Percentiles rank a stretch among this genome's conserved stretches.
phyloP scores from a whole-genome alignment of 1,139 yeast genomes.

The Citeromyces siamensis region DNA sequence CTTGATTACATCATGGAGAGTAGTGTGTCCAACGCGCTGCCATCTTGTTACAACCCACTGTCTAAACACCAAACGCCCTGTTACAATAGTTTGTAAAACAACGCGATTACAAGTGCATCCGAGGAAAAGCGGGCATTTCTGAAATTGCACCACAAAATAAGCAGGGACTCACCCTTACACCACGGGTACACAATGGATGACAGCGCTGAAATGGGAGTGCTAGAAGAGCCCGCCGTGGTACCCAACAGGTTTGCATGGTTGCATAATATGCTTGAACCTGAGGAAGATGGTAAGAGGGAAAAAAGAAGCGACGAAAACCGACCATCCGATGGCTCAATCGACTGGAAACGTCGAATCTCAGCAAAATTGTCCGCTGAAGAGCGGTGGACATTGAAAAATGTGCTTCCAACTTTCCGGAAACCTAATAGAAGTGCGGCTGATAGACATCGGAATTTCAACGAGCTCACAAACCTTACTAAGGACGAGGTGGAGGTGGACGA shows the following conservation, averaged over 20 bases:
- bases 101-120: too few relatives aligned
- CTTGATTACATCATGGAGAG: too few relatives aligned
- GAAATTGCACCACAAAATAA: too few relatives aligned
- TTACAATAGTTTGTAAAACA: too few relatives aligned
- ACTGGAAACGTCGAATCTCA: too few relatives aligned
- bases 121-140: too few relatives aligned
- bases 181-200: background rate
- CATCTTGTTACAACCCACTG: too few relatives aligned
- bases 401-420: background rate
- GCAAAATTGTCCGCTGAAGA: too few relatives aligned
- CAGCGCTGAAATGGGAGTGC: background rate
- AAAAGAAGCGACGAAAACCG: background rate
- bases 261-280: background rate
- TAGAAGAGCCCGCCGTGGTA: background rate
- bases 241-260: background rate
- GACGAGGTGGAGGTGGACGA: conserved; percentile 4
- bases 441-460: background rate
- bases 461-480: conserved; percentile 4
- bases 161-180: background rate
- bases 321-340: background rate
- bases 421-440: background rate
- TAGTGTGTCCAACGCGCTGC: too few relatives aligned
- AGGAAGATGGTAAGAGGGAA: background rate
- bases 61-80: too few relatives aligned
- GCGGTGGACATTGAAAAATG: background rate